These are phyloP conservation scores for Phytophthora citricola DNA, from an alignment of 352 stramenopile species.

Conservation along the genomic window DNA sequence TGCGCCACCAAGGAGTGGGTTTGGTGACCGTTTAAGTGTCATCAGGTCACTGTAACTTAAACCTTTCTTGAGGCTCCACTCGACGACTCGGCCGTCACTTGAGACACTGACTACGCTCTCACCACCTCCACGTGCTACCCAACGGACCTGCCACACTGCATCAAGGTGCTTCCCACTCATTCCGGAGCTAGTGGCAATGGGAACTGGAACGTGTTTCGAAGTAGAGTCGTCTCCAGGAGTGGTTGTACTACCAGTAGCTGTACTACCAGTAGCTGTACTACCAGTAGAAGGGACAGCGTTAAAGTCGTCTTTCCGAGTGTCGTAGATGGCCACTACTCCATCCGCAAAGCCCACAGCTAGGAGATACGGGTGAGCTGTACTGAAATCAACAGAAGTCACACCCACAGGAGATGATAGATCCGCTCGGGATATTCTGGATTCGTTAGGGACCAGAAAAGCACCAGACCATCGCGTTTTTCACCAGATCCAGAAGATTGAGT, in stretches of 20 bases:
- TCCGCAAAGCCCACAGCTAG: conserved; percentile 91
- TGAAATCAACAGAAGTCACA: conserved; percentile 93
- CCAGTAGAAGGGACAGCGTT: conserved; percentile 7
- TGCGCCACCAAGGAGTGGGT: conserved; percentile 60
- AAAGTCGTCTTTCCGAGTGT: conserved; percentile 80
- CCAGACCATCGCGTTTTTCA: conserved; percentile 59
- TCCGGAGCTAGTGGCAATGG: conserved; percentile 65
- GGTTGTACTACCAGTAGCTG: neutral
- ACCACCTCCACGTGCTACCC: conserved; percentile 88
- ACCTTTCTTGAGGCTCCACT: conserved; percentile 95
- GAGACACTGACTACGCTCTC: conserved; percentile 93
- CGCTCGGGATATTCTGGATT: conserved; percentile 93
- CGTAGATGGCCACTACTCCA: conserved; percentile 92
- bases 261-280: neutral
- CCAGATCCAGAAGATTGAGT: conserved; percentile 17
- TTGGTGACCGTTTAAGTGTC: conserved; percentile 89
- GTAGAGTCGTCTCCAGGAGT: conserved; percentile 1
- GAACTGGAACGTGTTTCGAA: conserved; percentile 34
- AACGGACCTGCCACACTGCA: conserved; percentile 93
- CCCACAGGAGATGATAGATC: conserved; percentile 80
- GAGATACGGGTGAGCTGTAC: conserved; percentile 83
- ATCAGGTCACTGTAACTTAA: conserved; percentile 90
- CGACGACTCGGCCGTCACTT: conserved; percentile 90
- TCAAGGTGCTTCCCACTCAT: conserved; percentile 87
- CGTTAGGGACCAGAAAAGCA: conserved; percentile 95